Percentiles rank a stretch among this genome's conserved stretches.
Evolutionary conservation across 1,139 yeast species (phyloP).

Genomic region (Kurtzmaniella quercitrusa): DNA sequence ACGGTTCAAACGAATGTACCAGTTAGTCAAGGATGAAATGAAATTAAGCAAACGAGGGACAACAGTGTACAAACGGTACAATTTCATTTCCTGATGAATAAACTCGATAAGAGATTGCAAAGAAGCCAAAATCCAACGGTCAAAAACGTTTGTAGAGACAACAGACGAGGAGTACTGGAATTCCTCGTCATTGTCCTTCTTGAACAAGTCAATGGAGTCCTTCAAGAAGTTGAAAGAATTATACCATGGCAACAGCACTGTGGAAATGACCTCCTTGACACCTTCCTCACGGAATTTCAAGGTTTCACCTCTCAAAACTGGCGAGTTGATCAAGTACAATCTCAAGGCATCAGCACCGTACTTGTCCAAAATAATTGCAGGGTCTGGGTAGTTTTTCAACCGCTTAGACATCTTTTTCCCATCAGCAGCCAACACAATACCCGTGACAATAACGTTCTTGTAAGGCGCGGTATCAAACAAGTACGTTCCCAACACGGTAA

Average conservation of each 20-base stretch:
- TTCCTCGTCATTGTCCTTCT: conserved; percentile 67
- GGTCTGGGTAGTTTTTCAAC: conserved; percentile 97
- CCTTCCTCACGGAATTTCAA: conserved; percentile 97
- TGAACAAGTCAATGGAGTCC: conserved; percentile 82
- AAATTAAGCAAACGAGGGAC: conserved; percentile 86
- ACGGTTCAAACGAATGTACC: conserved; percentile 99
- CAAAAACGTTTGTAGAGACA: conserved; percentile 86
- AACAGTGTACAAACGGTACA: conserved; percentile 89
- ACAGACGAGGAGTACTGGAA: conserved; percentile 68
- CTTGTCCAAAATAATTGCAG: conserved; percentile 69
- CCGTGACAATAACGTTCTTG: conserved; percentile 92
- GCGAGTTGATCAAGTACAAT: conserved; percentile 92
- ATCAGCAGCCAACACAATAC: conserved; percentile 95
- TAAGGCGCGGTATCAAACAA: conserved; percentile 90
- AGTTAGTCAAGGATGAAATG: conserved; percentile 93
- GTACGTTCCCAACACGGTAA: conserved; percentile 94
- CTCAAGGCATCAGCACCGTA: conserved; percentile 99
- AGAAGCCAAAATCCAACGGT: conserved; percentile 93
- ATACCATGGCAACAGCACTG: conserved; percentile 97
- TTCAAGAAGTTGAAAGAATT: conserved; percentile 94
- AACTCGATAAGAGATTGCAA: conserved; percentile 83
- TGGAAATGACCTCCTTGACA: conserved; percentile 94
- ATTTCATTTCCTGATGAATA: conserved; percentile 85
- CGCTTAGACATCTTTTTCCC: conserved; percentile 99
- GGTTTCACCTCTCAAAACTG: conserved; percentile 94